These are phyloP conservation scores for Solanum piurae DNA, from an alignment of 257 asterid genomes.

Conservation along the genomic window DNA sequence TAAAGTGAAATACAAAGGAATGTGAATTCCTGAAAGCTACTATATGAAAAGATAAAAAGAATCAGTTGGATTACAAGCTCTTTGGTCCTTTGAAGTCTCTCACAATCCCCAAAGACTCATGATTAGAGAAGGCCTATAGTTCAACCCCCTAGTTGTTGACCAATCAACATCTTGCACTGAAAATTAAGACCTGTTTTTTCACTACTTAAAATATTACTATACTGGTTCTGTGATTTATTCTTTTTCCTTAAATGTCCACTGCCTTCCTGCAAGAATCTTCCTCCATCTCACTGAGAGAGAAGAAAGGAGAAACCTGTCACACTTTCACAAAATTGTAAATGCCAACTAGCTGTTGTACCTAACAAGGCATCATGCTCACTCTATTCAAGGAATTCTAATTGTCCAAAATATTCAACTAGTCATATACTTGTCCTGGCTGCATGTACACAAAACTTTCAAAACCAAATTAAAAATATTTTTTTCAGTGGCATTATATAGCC, in stretches of 20 bases:
- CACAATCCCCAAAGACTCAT: slow-evolving; percentile 21
- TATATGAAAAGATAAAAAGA: not conserved
- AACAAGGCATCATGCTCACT: slow-evolving; percentile 1
- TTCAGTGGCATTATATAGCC: slow-evolving; percentile 3
- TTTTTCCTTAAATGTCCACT: not conserved
- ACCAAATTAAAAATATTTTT: not conserved
- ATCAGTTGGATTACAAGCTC: not conserved
- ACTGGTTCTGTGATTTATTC: not conserved
- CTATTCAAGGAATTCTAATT: not conserved
- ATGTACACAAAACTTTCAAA: not conserved
- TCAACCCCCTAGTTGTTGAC: slow-evolving; percentile 26
- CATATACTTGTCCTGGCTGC: not conserved
- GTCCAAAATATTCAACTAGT: not conserved
- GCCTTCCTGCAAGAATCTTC: not conserved
- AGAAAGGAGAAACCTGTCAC: not conserved
- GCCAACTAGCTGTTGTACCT: slow-evolving; percentile 5
- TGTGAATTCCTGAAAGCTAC: slow-evolving; percentile 1
- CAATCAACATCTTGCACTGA: slow-evolving; percentile 41
- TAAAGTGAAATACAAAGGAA: not conserved
- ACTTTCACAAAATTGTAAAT: slow-evolving; percentile 4
- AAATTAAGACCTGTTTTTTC: slow-evolving; percentile 17
- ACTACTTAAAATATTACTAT: not conserved
- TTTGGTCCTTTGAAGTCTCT: slow-evolving; percentile 2
- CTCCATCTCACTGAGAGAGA: not conserved
- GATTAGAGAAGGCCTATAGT: slow-evolving; percentile 17